Evolutionary conservation across 768 basidiomycete species (phyloP).

Genomic region (Heimioporus sp.): DNA sequence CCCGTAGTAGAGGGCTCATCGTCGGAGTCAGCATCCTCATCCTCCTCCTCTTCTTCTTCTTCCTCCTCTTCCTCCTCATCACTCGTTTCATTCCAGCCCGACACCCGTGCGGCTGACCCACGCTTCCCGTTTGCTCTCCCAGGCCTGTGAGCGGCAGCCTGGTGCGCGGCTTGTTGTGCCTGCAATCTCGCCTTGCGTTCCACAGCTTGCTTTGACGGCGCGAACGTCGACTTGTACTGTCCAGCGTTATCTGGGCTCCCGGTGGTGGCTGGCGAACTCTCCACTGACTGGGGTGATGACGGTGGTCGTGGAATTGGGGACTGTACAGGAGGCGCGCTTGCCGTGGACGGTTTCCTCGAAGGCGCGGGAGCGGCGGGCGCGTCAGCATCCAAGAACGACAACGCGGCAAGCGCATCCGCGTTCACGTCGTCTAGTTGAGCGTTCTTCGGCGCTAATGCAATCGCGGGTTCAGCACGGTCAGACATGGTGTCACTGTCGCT

Average conservation of each 20-base stretch:
- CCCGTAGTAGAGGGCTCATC: slow-evolving; percentile 35
- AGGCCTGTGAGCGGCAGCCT: slow-evolving; percentile 74
- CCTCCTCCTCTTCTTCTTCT: slow-evolving; percentile 70
- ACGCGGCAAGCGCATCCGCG: slow-evolving; percentile 73
- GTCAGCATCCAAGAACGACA: slow-evolving; percentile 66
- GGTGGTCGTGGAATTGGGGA: slow-evolving; percentile 26
- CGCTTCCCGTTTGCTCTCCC: slow-evolving; percentile 51
- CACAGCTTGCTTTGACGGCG: slow-evolving; percentile 77
- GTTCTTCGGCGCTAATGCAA: slow-evolving; percentile 9
- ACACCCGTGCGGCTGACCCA: slow-evolving; percentile 39
- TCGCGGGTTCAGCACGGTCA: slow-evolving; percentile 12
- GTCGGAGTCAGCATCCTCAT: slow-evolving; percentile 65
- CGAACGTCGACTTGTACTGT: slow-evolving; percentile 83
- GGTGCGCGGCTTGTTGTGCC: slow-evolving; percentile 78
- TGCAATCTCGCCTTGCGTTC: slow-evolving; percentile 84
- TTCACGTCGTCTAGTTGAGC: slow-evolving; percentile 46
- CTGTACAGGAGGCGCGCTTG: slow-evolving; percentile 5
- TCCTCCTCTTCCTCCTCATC: slow-evolving; percentile 86
- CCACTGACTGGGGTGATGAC: slow-evolving; percentile 35
- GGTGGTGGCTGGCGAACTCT: slow-evolving; percentile 15
- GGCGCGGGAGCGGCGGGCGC: slow-evolving; percentile 18
- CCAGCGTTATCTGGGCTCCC: slow-evolving; percentile 28
- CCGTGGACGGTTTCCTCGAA: slow-evolving; percentile 4
- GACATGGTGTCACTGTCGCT: slow-evolving; percentile 36
- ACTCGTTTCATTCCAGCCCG: slow-evolving; percentile 66